A percentile compares a stretch with the other conserved stretches of the same genome.
phyloP scores from a whole-genome alignment of 257 asterid species.

The Catharanthus roseus region DNA sequence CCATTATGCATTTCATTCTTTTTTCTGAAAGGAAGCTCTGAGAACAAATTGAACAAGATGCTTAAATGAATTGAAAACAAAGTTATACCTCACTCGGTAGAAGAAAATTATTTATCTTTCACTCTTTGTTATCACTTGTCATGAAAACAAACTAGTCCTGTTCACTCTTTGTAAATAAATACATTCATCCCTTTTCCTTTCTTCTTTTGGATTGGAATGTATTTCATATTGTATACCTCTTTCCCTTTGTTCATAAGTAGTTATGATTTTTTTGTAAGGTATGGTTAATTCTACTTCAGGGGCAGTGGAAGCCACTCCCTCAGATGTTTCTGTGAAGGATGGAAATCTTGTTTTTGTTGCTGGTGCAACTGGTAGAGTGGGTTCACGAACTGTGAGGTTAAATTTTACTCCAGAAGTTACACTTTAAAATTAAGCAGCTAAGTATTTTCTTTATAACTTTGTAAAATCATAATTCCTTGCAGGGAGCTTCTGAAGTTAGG shows the following conservation, averaged over 20 bases:
- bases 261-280: constrained; percentile 29
- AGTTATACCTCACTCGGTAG: background rate
- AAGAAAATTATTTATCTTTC: background rate
- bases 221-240: constrained; percentile 3
- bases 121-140: background rate
- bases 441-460: constrained; percentile 3
- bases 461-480: constrained; percentile 23
- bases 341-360: constrained; percentile 77
- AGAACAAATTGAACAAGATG: background rate
- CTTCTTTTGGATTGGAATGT: background rate
- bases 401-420: constrained; percentile 10
- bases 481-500: constrained; percentile 94
- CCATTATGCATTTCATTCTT: background rate
- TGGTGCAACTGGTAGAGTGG: constrained; percentile 95
- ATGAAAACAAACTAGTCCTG: background rate
- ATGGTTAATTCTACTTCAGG: constrained; percentile 36
- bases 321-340: constrained; percentile 42
- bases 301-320: constrained; percentile 42
- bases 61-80: background rate
- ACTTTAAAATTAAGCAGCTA: constrained; percentile 1
- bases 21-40: background rate
- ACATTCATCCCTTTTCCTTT: background rate
- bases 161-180: background rate
- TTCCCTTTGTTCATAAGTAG: background rate
- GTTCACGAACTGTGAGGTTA: constrained; percentile 92